Evolutionary conservation across 306 rosid species (phyloP), one percentile per base, ranked within the genome.

Genomic region (Prosopis cineraria): DNA sequence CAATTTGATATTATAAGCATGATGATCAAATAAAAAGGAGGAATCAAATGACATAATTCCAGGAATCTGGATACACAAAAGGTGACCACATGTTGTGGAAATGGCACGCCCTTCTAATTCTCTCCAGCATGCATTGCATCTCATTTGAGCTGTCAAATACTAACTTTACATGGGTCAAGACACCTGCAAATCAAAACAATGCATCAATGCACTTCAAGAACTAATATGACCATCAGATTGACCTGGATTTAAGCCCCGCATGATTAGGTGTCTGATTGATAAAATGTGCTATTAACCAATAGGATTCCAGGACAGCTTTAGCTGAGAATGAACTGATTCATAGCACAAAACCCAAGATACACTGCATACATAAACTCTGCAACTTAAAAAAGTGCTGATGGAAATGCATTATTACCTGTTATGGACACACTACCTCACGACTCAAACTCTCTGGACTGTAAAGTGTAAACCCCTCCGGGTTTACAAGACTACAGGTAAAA

Each of bases 121-220:
- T 71, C 96, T 86, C 99, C 99, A 96, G 80, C 99, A 96, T 7
- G 96, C 96, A 85, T 96, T 96, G 94, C 99, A 96, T 86, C 97
- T 93, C 99, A 96, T 96, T 86, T 90, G 81, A 85, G 81, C 89
- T 69, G 76, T 83, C 68, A 53, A 45, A 79, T 52, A 74, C 19
- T 70, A 79, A 73, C 85, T 87, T 79, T 75, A 74, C 84, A 87
- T 86, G 67, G 86, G 56, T 80, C 39, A 68, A 59, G 74, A 78
- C 58, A 79, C 84, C 91, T 86, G 83, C 64, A 52, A 75, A 72
- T 50, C 71, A 85, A 72, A 79, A 63, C 17, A 36, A 56, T 37
- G 30, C 68, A 70, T 64, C 79, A 71, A 58, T 39, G 47, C 68
- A 41, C 74, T 75, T 74, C 78, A 47, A 67, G 75, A 66, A 69